Evolutionary conservation across 148 eudicot species (phyloP), one percentile per base, ranked within the genome.

Genomic region (Arctostaphylos glauca): DNA sequence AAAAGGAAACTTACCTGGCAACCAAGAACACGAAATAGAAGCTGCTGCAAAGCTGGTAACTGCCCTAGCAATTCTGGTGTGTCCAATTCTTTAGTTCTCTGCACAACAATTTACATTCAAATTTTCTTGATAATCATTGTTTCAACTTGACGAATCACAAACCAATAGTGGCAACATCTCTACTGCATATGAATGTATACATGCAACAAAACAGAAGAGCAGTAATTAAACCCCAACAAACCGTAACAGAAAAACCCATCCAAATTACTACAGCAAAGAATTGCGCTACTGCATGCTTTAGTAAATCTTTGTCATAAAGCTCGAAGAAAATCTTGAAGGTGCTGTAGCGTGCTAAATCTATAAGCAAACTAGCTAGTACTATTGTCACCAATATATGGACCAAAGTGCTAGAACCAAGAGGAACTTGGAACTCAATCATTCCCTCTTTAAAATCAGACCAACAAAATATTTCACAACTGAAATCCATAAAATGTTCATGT

Each of bases 71-170:
- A 90, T 21, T 91, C 98, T 77, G 89, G 87, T 53, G 97, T 92
- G 80, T 94, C 97, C 72, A 96, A 85, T 83, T 96, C 98, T 86
- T 93, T 94, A 47, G 93, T 94, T 89, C 95, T 96, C 98, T 96
- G 94, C 88, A 87, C 47, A 64, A 86, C 4, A 74, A 85, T 73
- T 60, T 67, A 56, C 56, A 72, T 48, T 66, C 58, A 48, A 19
- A 54, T 66, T 66, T 16, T 25, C 44, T 25, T 43, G 5, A 56
- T 56, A 16, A 38, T 16, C 49, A 43, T 13, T 15, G 3, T 16
- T 15, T 43, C 4, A 12, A 70, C 21, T 70, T 43, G 2, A 70
- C 74, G 38, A 43, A 41, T 38, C 49, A 70, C 48, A 70, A 41
- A 15, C 48, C 48, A 43, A 70, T 43, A 31, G 19, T 14, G 74